A percentile compares a stretch with the other conserved stretches of the same genome.
Conservation (phyloP, 441 rosid species). For the Adansonia grandidieri region DNA sequence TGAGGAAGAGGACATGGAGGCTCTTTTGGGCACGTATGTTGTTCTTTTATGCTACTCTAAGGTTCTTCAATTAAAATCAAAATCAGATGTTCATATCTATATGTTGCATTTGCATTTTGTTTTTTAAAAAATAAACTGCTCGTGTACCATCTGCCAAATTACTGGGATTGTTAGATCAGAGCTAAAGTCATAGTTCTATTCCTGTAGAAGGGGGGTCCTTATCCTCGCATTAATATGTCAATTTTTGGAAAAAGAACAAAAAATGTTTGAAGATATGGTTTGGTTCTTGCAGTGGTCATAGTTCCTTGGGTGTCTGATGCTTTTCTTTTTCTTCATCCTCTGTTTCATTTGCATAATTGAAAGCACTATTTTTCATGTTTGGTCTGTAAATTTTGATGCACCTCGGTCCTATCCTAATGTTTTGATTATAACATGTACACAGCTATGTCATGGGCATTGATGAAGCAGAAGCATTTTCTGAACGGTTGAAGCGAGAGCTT, state of each 20-base stretch:
- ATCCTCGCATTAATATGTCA: neutral
- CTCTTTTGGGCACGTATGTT: slow-evolving; percentile 90
- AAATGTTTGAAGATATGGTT: neutral
- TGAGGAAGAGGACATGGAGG: slow-evolving; percentile 78
- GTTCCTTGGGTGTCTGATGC: slow-evolving; percentile 7
- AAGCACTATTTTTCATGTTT: slow-evolving; percentile 20
- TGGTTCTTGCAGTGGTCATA: neutral
- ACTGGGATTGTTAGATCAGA: neutral
- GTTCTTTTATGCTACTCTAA: slow-evolving; percentile 33
- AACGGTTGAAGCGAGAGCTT: slow-evolving; percentile 90
- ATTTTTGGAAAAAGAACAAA: neutral
- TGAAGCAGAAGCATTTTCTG: slow-evolving; percentile 99
- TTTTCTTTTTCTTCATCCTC: neutral
- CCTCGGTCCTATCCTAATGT: slow-evolving; percentile 23
- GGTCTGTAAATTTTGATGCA: neutral
- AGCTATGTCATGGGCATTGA: slow-evolving; percentile 99
- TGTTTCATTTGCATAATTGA: neutral
- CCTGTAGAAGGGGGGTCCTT: neutral
- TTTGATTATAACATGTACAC: slow-evolving; percentile 38
- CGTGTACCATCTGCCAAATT: slow-evolving; percentile 3
- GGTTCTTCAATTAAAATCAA: slow-evolving; percentile 6
- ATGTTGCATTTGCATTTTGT: slow-evolving; percentile 9
- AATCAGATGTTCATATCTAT: neutral
- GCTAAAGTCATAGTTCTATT: slow-evolving; percentile 2
- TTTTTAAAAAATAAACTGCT: neutral